A percentile compares a stretch with the other conserved stretches of the same genome.
These are phyloP conservation scores for Chrysosporium keratinophilum DNA, from an alignment of 2,329 filamentous ascomycete species.

Conservation along the genomic window DNA sequence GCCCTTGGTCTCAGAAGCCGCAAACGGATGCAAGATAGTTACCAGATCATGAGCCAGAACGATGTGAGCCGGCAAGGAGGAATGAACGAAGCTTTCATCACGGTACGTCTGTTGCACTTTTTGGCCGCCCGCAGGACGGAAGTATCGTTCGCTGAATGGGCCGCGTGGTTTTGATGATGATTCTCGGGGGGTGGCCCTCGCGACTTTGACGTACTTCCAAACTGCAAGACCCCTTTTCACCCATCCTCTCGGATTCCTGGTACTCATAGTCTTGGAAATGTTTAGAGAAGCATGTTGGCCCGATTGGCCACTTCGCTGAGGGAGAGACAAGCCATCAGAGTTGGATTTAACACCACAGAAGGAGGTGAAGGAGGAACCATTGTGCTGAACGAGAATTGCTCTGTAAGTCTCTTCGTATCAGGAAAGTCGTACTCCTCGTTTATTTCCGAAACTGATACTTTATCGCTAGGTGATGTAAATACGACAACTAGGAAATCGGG, in stretches of 20 bases:
- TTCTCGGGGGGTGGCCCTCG: not conserved
- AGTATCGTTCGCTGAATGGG: constrained; percentile 22
- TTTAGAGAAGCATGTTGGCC: constrained; percentile 40
- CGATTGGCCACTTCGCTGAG: constrained; percentile 36
- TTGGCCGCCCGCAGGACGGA: constrained; percentile 15
- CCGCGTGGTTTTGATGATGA: constrained; percentile 16
- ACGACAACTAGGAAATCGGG: too few relatives aligned
- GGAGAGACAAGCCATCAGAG: constrained; percentile 25
- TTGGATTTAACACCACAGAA: constrained; percentile 19
- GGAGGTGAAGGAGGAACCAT: constrained; percentile 26
- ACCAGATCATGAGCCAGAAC: constrained; percentile 53
- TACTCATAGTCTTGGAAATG: constrained; percentile 16
- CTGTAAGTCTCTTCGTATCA: constrained; percentile 24
- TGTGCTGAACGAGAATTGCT: constrained; percentile 38
- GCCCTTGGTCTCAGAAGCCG: constrained; percentile 45
- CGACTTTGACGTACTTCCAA: not conserved
- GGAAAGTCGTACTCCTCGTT: not conserved
- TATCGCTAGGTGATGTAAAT: constrained; percentile 13
- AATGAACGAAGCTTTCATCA: constrained; percentile 48
- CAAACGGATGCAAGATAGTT: constrained; percentile 50
- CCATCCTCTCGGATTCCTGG: not conserved
- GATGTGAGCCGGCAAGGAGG: constrained; percentile 50
- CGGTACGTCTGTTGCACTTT: constrained; percentile 34
- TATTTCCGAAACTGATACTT: constrained; percentile 1
- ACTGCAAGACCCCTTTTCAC: not conserved